phyloP scores from a whole-genome alignment of 2,329 filamentous ascomycete species.

The Fusarium sp. region DNA sequence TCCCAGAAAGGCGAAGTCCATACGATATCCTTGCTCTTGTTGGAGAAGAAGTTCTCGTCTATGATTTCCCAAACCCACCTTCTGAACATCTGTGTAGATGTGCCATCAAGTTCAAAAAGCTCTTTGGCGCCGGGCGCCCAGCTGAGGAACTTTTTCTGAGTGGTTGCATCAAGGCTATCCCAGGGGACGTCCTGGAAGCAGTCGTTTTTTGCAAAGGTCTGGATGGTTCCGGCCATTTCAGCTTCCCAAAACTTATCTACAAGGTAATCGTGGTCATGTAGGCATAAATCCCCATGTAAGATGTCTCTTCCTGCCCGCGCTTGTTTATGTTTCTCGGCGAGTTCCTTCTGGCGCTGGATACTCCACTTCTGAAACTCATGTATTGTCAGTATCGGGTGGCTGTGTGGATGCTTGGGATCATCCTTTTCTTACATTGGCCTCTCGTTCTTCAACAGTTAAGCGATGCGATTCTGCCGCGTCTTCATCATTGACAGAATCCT shows the following conservation, averaged over 20 bases:
- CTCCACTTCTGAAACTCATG: no score
- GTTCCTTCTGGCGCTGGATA: no score
- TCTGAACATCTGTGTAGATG: not conserved
- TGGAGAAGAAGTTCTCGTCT: not conserved
- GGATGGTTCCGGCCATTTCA: accelerated
- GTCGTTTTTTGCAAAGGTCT: not conserved
- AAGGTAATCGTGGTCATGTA: not conserved
- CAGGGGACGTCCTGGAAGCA: not conserved
- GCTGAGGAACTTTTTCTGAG: not conserved
- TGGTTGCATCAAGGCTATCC: not conserved
- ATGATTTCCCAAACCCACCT: conserved; percentile 11
- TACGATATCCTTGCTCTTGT: not conserved
- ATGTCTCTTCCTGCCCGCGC: not conserved
- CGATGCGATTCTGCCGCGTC: no score
- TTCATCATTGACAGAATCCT: no score
- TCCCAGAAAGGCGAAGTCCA: conserved; percentile 8
- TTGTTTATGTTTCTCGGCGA: not conserved
- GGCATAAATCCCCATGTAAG: not conserved
- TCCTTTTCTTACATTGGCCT: not conserved
- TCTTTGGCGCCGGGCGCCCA: not conserved
- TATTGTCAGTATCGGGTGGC: no score
- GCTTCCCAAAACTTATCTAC: not conserved
- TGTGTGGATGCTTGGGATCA: not conserved
- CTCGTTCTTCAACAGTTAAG: not conserved
- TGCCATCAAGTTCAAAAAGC: not conserved